Base-by-base conservation (phyloP, 371 early-diverging fungal genomes). In the Mortierella sp. region DNA sequence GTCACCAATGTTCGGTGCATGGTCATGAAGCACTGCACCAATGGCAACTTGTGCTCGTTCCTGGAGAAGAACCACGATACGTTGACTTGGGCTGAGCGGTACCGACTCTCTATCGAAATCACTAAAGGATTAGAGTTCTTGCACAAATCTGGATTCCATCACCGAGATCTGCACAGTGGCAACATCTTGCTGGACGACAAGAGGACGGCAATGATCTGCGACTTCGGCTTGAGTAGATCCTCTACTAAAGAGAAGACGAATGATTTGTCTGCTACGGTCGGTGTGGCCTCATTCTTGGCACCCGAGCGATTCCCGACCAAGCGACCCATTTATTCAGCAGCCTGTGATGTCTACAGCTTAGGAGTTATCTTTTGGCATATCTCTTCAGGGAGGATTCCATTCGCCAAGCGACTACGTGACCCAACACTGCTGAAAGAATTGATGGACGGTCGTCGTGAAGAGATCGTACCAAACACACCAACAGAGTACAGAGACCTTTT, bases 301-400 rank as follows among this genome's bases (percentile, higher is more conserved):
- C 77, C 77, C 14, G 77, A 76, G 34, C 53, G 77, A 5, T 76
- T 76, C 55, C 70, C 77, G 19, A 17, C 51, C 3, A 37, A 43
- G 34, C 52, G 77, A 54, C 77, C 77, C 13, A 54, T 76, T n/a
- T 76, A 76, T 47, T 69, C 69, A 9, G 62, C 77, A 7, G 62
- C 69, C 3, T 76, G 77, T 24, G 77, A 76, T 46, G 60, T 76
- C 50, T 76, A 76, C 59, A 76, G 77, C 51, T 44, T 76, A 9
- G 77, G 77, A 3, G 77, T 76, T 28, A 69, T 76, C 49, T 76
- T 76, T 66, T 76, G 69, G 70, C 77, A 76, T 51, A 76, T 76
- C 21, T 69, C 77, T 2, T 76, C 77, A 2, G 77, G 77, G 10
- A 54, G 58, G 27, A 62, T 76, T 29, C 77, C 77, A 9, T 76